Conservation (phyloP, 1,139 yeast genomes). For the Taphrina flavorubra region DNA sequence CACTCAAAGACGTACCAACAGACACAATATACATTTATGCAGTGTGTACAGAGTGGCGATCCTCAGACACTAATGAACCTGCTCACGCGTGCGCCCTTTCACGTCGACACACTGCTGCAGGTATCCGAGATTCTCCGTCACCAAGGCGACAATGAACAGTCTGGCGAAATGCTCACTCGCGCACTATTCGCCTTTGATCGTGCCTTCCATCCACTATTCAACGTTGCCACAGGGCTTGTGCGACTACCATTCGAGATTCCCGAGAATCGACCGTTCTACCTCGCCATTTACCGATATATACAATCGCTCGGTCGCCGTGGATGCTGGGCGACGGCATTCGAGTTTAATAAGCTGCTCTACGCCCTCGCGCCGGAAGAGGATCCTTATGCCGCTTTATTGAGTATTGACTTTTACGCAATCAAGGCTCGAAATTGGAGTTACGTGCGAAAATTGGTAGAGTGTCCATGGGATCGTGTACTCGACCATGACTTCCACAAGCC, state of each 20-base stretch:
- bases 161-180: constrained; percentile 60
- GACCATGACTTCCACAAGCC: constrained; percentile 63
- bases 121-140: constrained; percentile 75
- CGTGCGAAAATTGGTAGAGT: constrained; percentile 60
- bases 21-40: constrained; percentile 52
- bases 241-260: constrained; percentile 78
- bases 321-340: constrained; percentile 75
- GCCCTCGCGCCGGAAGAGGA: constrained; percentile 73
- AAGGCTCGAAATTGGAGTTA: constrained; percentile 70
- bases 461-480: constrained; percentile 44
- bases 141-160: constrained; percentile 67
- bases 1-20: constrained; percentile 48
- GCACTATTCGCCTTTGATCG: constrained; percentile 82
- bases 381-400: constrained; percentile 81
- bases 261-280: constrained; percentile 76
- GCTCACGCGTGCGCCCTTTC: constrained; percentile 65
- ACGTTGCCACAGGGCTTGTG: constrained; percentile 58
- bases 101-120: constrained; percentile 77
- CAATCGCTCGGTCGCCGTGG: constrained; percentile 76
- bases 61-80: constrained; percentile 56
- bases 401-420: constrained; percentile 79
- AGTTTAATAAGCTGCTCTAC: constrained; percentile 69
- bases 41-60: constrained; percentile 58
- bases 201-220: constrained; percentile 58
- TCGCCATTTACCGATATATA: constrained; percentile 75